Conservation (phyloP, 2,329 filamentous ascomycete genomes). For the Neonectria neomacrospora region DNA sequence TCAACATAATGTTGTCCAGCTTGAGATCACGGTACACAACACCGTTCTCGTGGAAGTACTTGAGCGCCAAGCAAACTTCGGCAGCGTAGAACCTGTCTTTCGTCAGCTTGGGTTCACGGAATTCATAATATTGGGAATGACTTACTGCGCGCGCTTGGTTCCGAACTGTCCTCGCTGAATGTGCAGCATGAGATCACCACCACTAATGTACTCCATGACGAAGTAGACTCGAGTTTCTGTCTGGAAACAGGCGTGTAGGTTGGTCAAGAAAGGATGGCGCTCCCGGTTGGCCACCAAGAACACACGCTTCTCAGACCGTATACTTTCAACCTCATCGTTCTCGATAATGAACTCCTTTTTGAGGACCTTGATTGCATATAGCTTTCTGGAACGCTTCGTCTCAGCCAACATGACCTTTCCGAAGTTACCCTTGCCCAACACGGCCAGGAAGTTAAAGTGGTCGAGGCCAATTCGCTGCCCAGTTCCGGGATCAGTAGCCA, state of each 20-base stretch:
- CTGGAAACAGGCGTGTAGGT: constrained; percentile 97
- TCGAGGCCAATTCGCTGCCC: constrained; percentile 91
- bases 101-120: constrained; percentile 31
- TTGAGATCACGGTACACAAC: constrained; percentile 99
- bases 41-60: constrained; percentile 99
- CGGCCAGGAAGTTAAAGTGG: constrained; percentile 98
- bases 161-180: constrained; percentile 98
- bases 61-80: constrained; percentile 95
- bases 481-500: constrained; percentile 76
- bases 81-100: constrained; percentile 88
- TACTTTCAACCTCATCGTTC: constrained; percentile 98
- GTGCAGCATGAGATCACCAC: constrained; percentile 98
- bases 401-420: constrained; percentile 99
- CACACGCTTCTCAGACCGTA: constrained; percentile 95
- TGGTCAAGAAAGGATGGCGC: constrained; percentile 94
- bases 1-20: constrained; percentile 90
- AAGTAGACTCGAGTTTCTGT: constrained; percentile 99
- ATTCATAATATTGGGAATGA: constrained; percentile 35
- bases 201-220: constrained; percentile 99
- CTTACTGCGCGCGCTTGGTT: constrained; percentile 93
- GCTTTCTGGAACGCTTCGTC: constrained; percentile 88
- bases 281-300: constrained; percentile 98
- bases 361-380: constrained; percentile 98
- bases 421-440: constrained; percentile 98
- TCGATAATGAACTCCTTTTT: constrained; percentile 99